phyloP scores from a whole-genome alignment of 2,329 filamentous ascomycete genomes.

The Colletotrichum musicola region DNA sequence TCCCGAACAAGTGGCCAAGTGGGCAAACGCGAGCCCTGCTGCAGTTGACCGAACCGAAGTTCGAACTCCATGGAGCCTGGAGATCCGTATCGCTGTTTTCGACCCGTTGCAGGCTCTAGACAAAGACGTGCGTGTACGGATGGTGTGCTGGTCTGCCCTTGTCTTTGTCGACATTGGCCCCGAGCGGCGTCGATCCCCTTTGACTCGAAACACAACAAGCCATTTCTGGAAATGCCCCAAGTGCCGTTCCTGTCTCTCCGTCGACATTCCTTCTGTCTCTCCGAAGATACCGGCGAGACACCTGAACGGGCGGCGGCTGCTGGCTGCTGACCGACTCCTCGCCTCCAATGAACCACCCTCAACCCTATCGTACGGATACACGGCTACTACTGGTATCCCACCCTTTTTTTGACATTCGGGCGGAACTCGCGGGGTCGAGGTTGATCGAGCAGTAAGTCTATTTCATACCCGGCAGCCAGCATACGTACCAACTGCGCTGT shows the following conservation, averaged over 20 bases:
- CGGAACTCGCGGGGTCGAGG: conserved; percentile 12
- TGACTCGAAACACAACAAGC: conserved; percentile 38
- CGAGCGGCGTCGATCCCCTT: conserved; percentile 13
- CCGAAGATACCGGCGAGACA: conserved; percentile 28
- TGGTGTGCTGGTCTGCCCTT: not conserved
- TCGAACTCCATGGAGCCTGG: not conserved
- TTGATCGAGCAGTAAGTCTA: not conserved
- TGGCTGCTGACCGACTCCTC: conserved; percentile 30
- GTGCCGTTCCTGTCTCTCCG: conserved; percentile 14
- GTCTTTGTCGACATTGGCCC: conserved; percentile 17
- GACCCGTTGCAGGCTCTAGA: conserved; percentile 28
- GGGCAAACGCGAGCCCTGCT: too few relatives aligned
- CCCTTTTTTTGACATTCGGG: not conserved
- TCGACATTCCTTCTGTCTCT: not conserved
- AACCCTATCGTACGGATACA: not conserved
- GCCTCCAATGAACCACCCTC: conserved; percentile 3
- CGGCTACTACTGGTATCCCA: not conserved
- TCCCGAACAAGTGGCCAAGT: too few relatives aligned
- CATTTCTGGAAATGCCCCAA: conserved; percentile 18
- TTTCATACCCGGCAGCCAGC: too few relatives aligned
- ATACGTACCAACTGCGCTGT: not conserved
- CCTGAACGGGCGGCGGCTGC: conserved; percentile 19
- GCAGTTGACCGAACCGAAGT: too few relatives aligned
- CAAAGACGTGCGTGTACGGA: not conserved
- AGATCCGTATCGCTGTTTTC: conserved; percentile 33